Evolutionary conservation across 805 yeast species (phyloP), one percentile per base, ranked within the genome.

Genomic region (Candida railenensis): DNA sequence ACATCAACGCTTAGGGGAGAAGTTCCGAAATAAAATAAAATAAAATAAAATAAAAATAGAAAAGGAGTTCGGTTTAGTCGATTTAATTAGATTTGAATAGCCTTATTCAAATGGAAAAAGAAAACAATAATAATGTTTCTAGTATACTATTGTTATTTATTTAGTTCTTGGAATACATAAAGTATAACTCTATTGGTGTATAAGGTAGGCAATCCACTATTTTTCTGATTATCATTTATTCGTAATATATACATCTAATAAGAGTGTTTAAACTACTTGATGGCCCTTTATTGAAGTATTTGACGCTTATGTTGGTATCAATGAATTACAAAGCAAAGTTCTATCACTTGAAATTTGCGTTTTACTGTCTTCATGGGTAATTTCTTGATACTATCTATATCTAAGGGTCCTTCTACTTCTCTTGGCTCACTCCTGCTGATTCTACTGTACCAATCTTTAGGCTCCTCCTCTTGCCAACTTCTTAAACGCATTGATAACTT

Each of bases 1-100:
- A 91, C 67, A 71, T 83, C 65, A 90, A 90, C 65, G 94, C 94
- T 53, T 42, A 42, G 33, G n/a, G 14, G 4, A 36, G 16, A 30
- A n/a, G n/a, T n/a, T n/a, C 14, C 19, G 18, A 16, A 33, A 33
- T 12, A 4, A 14, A 14, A 14, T 14, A 16, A 36, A 18, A 36
- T 5, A 36, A 36, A 36, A 36, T 15, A 36, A 36, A 18, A 18
- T 9, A 36, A 12, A 4, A 36, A 7, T 20, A 36, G 12, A 15
- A 16, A 18, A 36, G 12, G 14, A 15, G 30, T 25, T 25, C 9
- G 11, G 11, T 25, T 25, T 5, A 25, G 11, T 25, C 30, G 11
- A 11, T 25, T 25, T 25, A 25, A 25, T 25, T 25, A 25, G 30
- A 25, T 5, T 11, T 25, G 30, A 25, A 25, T 25, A 25, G 30